A percentile compares a stretch with the other conserved stretches of the same genome.
Conservation (phyloP, 1,284 basidiomycete species). For the Rhodotorula glutinis region DNA sequence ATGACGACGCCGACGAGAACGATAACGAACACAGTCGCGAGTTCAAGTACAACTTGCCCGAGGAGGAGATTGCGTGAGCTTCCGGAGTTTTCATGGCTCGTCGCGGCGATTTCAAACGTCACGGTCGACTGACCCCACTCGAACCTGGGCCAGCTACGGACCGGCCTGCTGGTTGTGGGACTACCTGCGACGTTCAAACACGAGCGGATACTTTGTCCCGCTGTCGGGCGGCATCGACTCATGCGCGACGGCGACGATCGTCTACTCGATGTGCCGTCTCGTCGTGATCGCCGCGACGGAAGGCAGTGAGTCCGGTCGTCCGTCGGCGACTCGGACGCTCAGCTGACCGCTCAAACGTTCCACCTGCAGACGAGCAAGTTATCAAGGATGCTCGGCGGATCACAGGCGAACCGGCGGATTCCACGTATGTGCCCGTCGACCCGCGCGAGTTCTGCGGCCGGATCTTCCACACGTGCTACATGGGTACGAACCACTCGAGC, state of each 20-base stretch:
- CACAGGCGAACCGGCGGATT: conserved; percentile 69
- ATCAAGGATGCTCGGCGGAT: conserved; percentile 88
- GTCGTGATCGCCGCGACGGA: conserved; percentile 70
- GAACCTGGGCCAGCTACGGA: conserved; percentile 63
- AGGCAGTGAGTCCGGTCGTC: conserved; percentile 58
- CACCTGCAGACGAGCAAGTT: conserved; percentile 71
- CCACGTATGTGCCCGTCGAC: conserved; percentile 76
- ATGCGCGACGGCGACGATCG: conserved; percentile 92
- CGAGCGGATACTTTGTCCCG: conserved; percentile 93
- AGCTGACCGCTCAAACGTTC: not conserved
- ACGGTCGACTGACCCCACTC: too few species aligned
- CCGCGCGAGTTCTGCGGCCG: conserved; percentile 78
- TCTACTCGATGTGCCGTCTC: conserved; percentile 91
- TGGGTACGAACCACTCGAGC: conserved; percentile 96
- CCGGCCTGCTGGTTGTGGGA: conserved; percentile 99
- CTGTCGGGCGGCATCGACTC: conserved; percentile 97
- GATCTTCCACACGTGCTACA: conserved; percentile 97
- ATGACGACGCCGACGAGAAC: conserved; percentile 64
- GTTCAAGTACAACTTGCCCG: conserved; percentile 70
- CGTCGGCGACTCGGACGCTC: not conserved
- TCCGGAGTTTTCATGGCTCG: too few species aligned
- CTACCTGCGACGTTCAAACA: conserved; percentile 87
- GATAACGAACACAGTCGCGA: conserved; percentile 50
- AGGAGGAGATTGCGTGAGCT: conserved; percentile 94
- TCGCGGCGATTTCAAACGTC: too few species aligned